Base-by-base conservation (phyloP, 192 early-diverging fungal genomes). In the Coemansia furcata region DNA sequence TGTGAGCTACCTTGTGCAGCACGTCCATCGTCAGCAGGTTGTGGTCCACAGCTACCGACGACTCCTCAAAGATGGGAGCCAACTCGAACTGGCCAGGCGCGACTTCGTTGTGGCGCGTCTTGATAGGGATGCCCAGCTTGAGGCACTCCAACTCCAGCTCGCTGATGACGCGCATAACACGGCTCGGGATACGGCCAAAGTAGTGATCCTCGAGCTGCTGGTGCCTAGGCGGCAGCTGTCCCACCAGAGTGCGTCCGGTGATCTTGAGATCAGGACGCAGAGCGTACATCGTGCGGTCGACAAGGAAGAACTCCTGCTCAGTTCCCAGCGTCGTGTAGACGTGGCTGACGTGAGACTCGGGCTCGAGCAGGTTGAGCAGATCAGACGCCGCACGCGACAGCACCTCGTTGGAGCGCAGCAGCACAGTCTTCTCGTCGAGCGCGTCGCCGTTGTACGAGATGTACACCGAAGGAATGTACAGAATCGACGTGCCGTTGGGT, bases 121-220 rank as follows among this genome's bases (percentile, higher is more conserved):
- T 99, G 86, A 99, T 86, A 50, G 97, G 97, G 26, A 96, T 94
- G 80, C 97, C 97, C 62, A 99, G 89, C 63, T 88, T 87, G 83
- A 90, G 89, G 63, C 95, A 88, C 85, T 99, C 97, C 49, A 96
- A 86, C 82, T 99, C 97, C 64, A 89, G 77, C 85, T 99, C 97
- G 73, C 91, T 92, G 79, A 99, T 94, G 66, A 89, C 84, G 57
- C 92, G 89, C 74, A 99, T 85, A 32, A 98, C 94, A 72, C 93
- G 91, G 62, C 90, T 87, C 54, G 97, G 97, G 63, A 99, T 95
- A 68, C 91, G 90, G 40, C 97, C 97, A 87, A 99, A 99, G 90
- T 99, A 99, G 86, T 99, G 97, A 83, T 99, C 97, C 80, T 99
- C 97, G 69, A 99, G 86, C 87, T 99, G 97, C 86, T 99, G 97